Base-by-base conservation (phyloP, 331 rosid genomes). In the Cydonia oblonga region DNA sequence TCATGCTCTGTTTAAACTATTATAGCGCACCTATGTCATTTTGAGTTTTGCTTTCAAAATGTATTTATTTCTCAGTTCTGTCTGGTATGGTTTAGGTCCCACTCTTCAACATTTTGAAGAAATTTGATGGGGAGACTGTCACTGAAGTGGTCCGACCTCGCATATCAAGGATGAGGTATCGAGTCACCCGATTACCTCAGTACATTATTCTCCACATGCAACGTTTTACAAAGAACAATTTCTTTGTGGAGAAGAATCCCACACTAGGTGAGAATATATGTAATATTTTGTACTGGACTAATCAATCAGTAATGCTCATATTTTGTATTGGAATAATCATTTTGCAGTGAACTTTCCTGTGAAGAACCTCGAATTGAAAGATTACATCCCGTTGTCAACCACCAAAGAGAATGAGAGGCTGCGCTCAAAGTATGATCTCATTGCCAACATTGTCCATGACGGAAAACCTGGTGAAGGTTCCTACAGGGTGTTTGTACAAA, bases 231-330 rank as follows among this genome's bases (percentile, higher is more conserved):
- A 95, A 95, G 86, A 95, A 95, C 82, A 95, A 95, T 76, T 91
- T 95, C 78, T 95, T 91, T 78, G 93, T 95, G 84, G 99, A 95
- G 77, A 95, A 95, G 85, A 95, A 95, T 86, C 99, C 99, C 12
- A 95, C 99, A 19, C 80, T 95, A 78, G 98, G 98, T 91, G 73
- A 79, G 88, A 69, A 26, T 7, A 64, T 57, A 63, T 15, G 15
- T 78, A 52, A 59, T 74, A 63, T 51, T 35, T 16, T 32, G 20
- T 68, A 25, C 59, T 67, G 22, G 19, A 14, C 5, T 5, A 60
- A 49, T 49, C 54, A 6, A 35, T 35, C 42, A 35, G 20, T 49
- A 49, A 49, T 49, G 54, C 20, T 16, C 54, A 49, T 49, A 49
- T 49, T 49, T 49, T 49, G 54, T 49, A 46, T 5, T 6, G 3